Percentiles rank a stretch among this genome's conserved stretches.
These are phyloP conservation scores for Seminavis robusta DNA, from an alignment of 108 stramenopile species.

Conservation along the genomic window DNA sequence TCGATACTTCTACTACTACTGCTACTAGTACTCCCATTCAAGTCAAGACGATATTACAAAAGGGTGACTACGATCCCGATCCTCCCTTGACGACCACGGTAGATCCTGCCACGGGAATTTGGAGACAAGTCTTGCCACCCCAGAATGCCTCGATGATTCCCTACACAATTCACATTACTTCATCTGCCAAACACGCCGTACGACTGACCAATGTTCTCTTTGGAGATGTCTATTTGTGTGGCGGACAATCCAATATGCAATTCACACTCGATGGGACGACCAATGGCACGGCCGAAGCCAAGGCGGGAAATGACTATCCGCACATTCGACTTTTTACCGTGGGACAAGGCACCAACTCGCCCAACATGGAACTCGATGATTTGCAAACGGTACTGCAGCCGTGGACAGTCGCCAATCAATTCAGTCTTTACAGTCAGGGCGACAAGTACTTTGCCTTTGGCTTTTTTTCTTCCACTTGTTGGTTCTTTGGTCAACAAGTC, in stretches of 20 bases:
- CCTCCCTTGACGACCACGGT: no score
- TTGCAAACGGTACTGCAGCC: not conserved
- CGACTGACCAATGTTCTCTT: conserved; percentile 24
- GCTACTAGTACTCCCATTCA: no score
- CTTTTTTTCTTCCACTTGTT: conserved; percentile 21
- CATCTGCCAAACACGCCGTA: no score
- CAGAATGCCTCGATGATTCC: no score
- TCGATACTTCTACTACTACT: no score
- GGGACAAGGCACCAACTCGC: not conserved
- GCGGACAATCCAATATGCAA: conserved; percentile 34
- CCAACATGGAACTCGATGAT: not conserved
- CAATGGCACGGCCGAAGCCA: conserved; percentile 5
- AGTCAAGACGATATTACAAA: no score
- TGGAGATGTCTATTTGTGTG: conserved; percentile 35
- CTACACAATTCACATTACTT: no score
- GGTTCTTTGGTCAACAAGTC: conserved; percentile 24
- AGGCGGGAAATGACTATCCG: conserved; percentile 24
- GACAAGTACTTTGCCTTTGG: no score
- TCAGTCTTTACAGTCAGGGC: no score
- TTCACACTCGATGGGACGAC: conserved; percentile 4
- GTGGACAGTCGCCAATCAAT: not conserved
- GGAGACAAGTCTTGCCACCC: conserved; percentile 17
- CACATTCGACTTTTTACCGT: conserved; percentile 24
- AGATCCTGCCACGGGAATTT: no score
- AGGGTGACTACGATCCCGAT: no score